Evolutionary conservation across 1,139 yeast genomes (phyloP).

Genomic region (Nakaseomyces sp.): DNA sequence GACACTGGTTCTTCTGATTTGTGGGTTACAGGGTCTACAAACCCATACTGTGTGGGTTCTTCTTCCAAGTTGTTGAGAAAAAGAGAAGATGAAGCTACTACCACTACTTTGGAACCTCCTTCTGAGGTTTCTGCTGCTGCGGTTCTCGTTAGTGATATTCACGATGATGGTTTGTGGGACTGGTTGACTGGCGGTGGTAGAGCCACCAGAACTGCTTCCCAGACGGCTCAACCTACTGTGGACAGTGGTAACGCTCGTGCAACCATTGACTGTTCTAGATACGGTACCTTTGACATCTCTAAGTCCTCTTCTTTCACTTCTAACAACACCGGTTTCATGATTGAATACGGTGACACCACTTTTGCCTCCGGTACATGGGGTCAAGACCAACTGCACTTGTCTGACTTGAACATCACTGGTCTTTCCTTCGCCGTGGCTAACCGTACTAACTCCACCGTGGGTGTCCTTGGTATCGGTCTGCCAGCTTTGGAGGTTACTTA

Average conservation of each 20-base stretch:
- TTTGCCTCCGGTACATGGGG: conserved; percentile 56
- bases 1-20: conserved; percentile 71
- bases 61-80: neutral
- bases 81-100: neutral
- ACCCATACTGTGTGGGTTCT: conserved; percentile 18
- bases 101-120: neutral
- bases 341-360: conserved; percentile 52
- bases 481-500: conserved; percentile 43
- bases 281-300: conserved; percentile 39
- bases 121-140: neutral
- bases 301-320: conserved; percentile 39
- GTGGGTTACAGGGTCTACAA: conserved; percentile 42
- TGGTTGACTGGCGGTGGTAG: conserved; percentile 7
- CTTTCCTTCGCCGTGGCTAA: conserved; percentile 54
- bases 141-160: neutral
- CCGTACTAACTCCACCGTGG: conserved; percentile 43
- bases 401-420: conserved; percentile 35
- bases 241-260: conserved; percentile 9
- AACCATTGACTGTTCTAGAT: conserved; percentile 30
- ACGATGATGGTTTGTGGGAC: conserved; percentile 5
- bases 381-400: conserved; percentile 38
- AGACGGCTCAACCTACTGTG: conserved; percentile 5
- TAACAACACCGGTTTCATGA: conserved; percentile 40
- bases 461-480: conserved; percentile 57
- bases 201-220: conserved; percentile 7